phyloP scores from a whole-genome alignment of 2,329 filamentous ascomycete species.

The Lachnellula suecica region DNA sequence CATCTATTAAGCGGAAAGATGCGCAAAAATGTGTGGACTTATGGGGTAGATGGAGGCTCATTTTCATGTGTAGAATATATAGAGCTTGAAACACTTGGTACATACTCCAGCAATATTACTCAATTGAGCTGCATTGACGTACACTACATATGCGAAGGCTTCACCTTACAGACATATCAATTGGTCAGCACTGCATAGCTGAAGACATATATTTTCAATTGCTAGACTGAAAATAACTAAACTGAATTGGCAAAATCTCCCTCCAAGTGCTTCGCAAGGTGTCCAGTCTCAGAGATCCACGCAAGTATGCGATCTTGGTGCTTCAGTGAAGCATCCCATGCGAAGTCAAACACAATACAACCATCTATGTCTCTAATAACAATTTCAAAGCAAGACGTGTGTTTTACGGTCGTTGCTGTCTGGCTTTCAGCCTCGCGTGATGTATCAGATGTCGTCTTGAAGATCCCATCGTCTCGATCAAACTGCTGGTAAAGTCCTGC shows the following conservation, averaged over 20 bases:
- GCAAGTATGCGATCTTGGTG: background rate
- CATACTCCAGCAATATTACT: no score
- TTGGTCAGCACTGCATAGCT: no score
- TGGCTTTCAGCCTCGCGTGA: background rate
- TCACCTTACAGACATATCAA: no score
- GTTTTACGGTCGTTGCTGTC: background rate
- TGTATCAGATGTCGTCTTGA: background rate
- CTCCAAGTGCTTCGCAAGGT: background rate
- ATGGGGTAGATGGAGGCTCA: no score
- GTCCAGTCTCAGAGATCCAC: background rate
- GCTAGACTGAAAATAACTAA: no score
- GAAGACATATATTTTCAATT: no score
- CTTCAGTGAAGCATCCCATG: background rate
- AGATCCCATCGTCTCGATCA: background rate
- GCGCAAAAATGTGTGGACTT: background rate
- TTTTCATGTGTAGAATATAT: no score
- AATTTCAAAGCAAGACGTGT: background rate
- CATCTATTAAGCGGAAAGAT: background rate
- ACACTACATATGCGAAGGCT: no score
- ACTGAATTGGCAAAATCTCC: no score
- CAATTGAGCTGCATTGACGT: no score
- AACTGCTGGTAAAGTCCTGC: background rate
- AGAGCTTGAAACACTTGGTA: no score
- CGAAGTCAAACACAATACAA: background rate
- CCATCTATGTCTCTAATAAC: background rate